Evolutionary conservation across 306 rosid genomes (phyloP).

Genomic region (Lathyrus sativus): DNA sequence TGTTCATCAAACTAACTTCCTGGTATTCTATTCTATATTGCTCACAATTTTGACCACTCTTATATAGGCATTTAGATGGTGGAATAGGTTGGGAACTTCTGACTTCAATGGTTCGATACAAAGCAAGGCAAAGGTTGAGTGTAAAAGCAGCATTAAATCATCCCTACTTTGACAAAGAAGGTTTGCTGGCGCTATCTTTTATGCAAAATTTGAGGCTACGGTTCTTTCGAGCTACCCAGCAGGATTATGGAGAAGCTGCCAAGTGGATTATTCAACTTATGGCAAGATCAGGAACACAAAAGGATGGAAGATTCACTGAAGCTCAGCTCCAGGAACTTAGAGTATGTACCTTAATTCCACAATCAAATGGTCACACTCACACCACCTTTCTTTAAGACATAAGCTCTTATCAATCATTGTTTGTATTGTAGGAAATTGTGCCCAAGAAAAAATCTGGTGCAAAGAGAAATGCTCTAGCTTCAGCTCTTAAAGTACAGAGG

Average conservation of each 20-base stretch:
- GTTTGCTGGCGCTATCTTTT: slow-evolving; percentile 74
- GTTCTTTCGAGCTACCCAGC: slow-evolving; percentile 78
- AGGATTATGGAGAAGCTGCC: slow-evolving; percentile 87
- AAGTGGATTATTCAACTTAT: slow-evolving; percentile 73
- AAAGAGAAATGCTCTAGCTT: too few relatives aligned
- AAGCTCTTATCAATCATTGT: too few relatives aligned
- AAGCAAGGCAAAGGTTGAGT: slow-evolving; percentile 83
- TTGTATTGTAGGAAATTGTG: too few relatives aligned
- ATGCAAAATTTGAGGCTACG: slow-evolving; percentile 81
- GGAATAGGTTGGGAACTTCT: slow-evolving; percentile 95
- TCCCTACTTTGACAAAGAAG: slow-evolving; percentile 86
- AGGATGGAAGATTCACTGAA: slow-evolving; percentile 95
- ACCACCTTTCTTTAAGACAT: not conserved
- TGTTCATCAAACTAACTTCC: too few relatives aligned
- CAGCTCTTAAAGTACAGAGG: too few relatives aligned
- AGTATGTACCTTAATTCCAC: slow-evolving; percentile 42
- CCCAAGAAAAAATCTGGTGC: too few relatives aligned
- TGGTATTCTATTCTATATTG: too few relatives aligned
- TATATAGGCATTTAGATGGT: slow-evolving; percentile 81
- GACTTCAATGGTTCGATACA: slow-evolving; percentile 85
- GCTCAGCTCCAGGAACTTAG: slow-evolving; percentile 86
- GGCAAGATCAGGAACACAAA: slow-evolving; percentile 89
- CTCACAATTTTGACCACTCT: too few relatives aligned
- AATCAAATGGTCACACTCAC: not conserved
- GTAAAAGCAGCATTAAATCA: slow-evolving; percentile 87